Base-by-base conservation (phyloP, 2,329 filamentous ascomycete genomes). In the Apiospora aurea region DNA sequence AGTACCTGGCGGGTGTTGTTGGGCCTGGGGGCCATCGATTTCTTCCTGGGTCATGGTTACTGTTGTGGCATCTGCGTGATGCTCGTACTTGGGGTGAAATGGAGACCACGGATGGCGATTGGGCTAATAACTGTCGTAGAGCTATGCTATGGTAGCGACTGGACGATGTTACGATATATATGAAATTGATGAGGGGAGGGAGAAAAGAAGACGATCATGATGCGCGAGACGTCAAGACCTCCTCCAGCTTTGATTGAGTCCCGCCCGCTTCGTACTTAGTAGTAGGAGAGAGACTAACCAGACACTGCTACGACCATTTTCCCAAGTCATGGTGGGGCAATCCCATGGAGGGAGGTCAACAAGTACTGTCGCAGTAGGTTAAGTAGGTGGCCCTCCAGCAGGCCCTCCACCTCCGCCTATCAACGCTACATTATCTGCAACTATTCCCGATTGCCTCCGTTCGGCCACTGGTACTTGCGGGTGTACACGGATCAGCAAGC, bases 121-220 rank as follows among this genome's bases (percentile, higher is more conserved):
- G 57, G 41, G n/a, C 64, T 43, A 18, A 7, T 34, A 16, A 16
- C 11, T 46, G 66, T 47, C 26, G 66, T 26, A 44, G 8, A 29
- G 66, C 38, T 24, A 67, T 24, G 43, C 18, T 29, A 34, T 24
- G 66, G 29, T 68, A 68, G 41, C 41, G 66, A 47, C 41, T 68
- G 66, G 34, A 38, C 57, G 57, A 41, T 29, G 7, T n/a, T 38
- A 44, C 66, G 34, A 34, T 26, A 68, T 68, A 47, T 68, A 47
- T 46, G n/a, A 10, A n/a, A 44, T 49, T 47, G 44, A 51, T 41
- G 47, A 57, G 47, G 38, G 49, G 46, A 43, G 68, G 57, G 68
- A 41, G 46, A 43, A 69, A 69, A 69, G 68, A 68, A 46, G 66
- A 46, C 66, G 66, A 68, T 67, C 38, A 29, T 68, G 66, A 68